Evolutionary conservation across 169 alveolate genomes (phyloP).

Genomic region (Plasmodium coatneyi): DNA sequence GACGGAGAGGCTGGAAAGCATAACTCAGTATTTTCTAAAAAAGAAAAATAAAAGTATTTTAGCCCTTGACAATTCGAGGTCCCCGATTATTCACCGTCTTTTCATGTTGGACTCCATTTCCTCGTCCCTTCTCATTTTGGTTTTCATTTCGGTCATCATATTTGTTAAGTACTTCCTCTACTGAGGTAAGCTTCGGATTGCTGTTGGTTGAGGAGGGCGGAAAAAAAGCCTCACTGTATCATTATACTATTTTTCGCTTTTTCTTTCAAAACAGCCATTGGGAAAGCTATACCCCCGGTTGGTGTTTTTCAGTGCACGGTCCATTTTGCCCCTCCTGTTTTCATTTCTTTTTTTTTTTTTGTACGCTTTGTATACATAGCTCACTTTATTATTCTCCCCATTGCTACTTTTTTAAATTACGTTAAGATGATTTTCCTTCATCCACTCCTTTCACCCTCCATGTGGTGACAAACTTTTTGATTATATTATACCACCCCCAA

Average conservation of each 20-base stretch:
- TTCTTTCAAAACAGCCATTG: neutral
- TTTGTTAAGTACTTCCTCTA: slow-evolving; percentile 37
- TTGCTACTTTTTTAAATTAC: neutral
- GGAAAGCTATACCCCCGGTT: neutral
- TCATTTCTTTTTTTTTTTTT: too few relatives aligned
- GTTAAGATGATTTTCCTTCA: neutral
- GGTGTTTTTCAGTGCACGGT: neutral
- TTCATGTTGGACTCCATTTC: slow-evolving; percentile 67
- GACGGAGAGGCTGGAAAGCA: slow-evolving; percentile 53
- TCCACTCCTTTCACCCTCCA: neutral
- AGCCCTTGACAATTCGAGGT: slow-evolving; percentile 63
- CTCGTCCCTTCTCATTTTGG: slow-evolving; percentile 22
- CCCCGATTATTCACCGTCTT: slow-evolving; percentile 53
- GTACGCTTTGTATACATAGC: neutral
- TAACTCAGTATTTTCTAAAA: slow-evolving; percentile 62
- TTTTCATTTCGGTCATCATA: slow-evolving; percentile 18
- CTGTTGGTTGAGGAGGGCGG: neutral
- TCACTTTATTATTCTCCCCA: neutral
- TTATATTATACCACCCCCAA: neutral
- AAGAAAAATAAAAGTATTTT: slow-evolving; percentile 65
- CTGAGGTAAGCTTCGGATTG: neutral
- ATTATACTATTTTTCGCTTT: neutral
- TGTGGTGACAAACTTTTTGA: neutral
- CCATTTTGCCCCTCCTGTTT: neutral
- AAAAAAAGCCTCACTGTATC: neutral